phyloP scores from a whole-genome alignment of 2,329 filamentous ascomycete genomes.

The Penicillium fuscoglaucum region DNA sequence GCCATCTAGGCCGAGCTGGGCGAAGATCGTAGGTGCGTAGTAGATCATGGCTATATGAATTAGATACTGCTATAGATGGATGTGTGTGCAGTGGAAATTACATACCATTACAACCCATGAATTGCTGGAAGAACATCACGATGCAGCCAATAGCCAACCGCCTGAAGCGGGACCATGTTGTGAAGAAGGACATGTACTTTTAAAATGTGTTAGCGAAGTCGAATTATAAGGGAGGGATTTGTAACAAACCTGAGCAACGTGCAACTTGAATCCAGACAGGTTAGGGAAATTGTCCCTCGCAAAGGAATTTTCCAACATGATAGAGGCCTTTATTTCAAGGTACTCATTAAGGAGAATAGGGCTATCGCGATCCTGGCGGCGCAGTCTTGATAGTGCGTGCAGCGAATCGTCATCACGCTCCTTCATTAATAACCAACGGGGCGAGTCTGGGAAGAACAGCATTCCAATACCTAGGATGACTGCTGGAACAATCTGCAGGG shows the following conservation, averaged over 20 bases:
- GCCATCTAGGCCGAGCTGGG: conserved; percentile 44
- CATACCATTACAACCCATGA: conserved; percentile 49
- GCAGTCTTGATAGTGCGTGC: conserved; percentile 49
- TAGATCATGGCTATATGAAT: conserved; percentile 46
- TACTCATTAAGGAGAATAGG: conserved; percentile 52
- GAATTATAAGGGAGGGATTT: background rate
- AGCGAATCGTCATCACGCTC: conserved; percentile 53
- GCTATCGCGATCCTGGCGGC: conserved; percentile 49
- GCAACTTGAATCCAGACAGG: conserved; percentile 31
- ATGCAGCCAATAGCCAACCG: conserved; percentile 42
- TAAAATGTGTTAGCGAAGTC: background rate
- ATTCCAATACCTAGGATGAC: conserved; percentile 42
- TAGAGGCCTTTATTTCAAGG: conserved; percentile 51
- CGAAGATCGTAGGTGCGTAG: conserved; percentile 51
- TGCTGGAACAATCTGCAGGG: conserved; percentile 48
- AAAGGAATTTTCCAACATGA: conserved; percentile 40
- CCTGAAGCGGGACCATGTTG: conserved; percentile 38
- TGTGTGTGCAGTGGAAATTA: background rate
- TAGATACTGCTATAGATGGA: background rate
- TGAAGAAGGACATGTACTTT: conserved; percentile 39
- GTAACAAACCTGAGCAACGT: conserved; percentile 33
- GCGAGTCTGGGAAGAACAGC: conserved; percentile 57
- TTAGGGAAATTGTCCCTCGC: conserved; percentile 31
- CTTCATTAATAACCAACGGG: conserved; percentile 54
- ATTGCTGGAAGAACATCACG: conserved; percentile 49